Evolutionary conservation across 73 alveolate species (phyloP).

Genomic region (Paramecium sonneborni): DNA sequence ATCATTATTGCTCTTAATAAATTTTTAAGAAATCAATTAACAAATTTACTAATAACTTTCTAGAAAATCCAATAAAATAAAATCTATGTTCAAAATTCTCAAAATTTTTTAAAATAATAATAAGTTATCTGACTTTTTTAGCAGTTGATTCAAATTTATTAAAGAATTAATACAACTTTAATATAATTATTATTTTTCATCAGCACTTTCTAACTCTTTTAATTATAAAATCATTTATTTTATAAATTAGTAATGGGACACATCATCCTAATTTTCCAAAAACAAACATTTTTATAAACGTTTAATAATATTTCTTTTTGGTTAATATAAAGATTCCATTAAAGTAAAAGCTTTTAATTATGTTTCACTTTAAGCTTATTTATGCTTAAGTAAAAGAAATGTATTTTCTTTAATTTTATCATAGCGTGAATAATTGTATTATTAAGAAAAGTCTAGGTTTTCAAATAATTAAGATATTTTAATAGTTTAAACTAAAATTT

Average conservation of each 20-base stretch:
- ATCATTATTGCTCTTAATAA: neutral
- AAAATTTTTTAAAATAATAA: neutral
- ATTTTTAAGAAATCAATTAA: neutral
- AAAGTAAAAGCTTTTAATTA: slow-evolving; percentile 9
- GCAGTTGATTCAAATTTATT: neutral
- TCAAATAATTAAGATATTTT: neutral
- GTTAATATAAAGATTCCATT: neutral
- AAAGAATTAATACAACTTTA: neutral
- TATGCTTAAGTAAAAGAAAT: neutral
- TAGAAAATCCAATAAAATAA: neutral
- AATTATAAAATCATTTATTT: neutral
- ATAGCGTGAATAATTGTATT: neutral
- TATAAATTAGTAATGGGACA: neutral
- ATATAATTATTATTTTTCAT: neutral
- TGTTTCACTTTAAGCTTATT: neutral
- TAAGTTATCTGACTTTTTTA: neutral
- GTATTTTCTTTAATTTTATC: neutral
- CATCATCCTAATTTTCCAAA: neutral
- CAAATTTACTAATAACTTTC: slow-evolving; percentile 1
- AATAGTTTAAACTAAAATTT: neutral
- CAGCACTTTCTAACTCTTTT: neutral
- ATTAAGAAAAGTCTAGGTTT: neutral
- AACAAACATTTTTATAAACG: neutral
- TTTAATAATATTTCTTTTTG: slow-evolving; percentile 23
- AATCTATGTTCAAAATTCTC: neutral